These are phyloP conservation scores for Pichia sporocuriosa DNA, from an alignment of 805 yeast species.

Conservation along the genomic window DNA sequence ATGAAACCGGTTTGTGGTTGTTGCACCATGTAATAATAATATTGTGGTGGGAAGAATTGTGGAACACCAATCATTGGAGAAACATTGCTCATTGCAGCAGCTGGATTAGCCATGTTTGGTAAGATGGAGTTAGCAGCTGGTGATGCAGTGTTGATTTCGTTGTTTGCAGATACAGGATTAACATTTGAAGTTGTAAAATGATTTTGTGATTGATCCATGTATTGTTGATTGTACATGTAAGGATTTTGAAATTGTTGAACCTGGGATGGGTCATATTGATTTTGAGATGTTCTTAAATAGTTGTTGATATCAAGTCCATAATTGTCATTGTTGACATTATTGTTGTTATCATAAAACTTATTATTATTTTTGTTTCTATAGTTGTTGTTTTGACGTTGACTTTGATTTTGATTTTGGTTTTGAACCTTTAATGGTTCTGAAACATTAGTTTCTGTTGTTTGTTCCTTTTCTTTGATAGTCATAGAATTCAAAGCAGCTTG, in stretches of 20 bases:
- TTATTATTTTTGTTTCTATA: slow-evolving; percentile 18
- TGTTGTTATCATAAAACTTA: slow-evolving; percentile 16
- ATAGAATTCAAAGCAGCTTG: slow-evolving; percentile 9
- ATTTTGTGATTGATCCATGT: slow-evolving; percentile 18
- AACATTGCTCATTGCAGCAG: slow-evolving; percentile 13
- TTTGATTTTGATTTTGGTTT: slow-evolving; percentile 19
- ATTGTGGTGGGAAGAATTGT: slow-evolving; percentile 27
- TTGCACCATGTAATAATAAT: slow-evolving; percentile 23
- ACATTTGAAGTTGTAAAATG: slow-evolving; percentile 7
- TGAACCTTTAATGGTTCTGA: no score
- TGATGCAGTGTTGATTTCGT: slow-evolving; percentile 9
- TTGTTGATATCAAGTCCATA: slow-evolving; percentile 22
- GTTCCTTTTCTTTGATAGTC: slow-evolving; percentile 5
- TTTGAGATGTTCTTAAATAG: slow-evolving; percentile 21
- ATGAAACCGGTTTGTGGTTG: slow-evolving; percentile 10
- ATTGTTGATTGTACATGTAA: slow-evolving; percentile 17
- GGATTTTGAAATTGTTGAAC: slow-evolving; percentile 18
- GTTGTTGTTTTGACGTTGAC: slow-evolving; percentile 15
- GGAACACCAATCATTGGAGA: slow-evolving; percentile 29
- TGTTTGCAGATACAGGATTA: slow-evolving; percentile 2
- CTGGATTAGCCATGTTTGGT: slow-evolving; percentile 17
- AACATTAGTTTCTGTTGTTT: no score
- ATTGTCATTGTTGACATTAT: slow-evolving; percentile 15
- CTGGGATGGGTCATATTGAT: slow-evolving; percentile 22
- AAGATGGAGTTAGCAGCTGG: slow-evolving; percentile 17